Evolutionary conservation across 768 basidiomycete species (phyloP), one percentile per base, ranked within the genome.

Genomic region (Leccinum subtestaceum): DNA sequence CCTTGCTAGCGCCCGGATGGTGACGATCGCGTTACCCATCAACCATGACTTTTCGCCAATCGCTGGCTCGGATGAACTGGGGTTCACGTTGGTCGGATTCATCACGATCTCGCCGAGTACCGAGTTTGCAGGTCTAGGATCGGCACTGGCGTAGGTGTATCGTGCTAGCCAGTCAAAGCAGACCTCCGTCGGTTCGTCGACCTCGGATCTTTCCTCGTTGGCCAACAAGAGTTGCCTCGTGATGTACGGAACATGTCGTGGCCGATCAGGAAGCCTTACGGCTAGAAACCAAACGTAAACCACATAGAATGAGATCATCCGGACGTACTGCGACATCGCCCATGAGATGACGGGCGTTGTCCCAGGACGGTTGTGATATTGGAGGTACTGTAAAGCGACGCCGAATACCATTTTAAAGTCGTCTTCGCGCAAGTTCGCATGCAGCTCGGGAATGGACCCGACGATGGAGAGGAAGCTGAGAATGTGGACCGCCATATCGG

Each of bases 121-220:
- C 1, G 92, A 93, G 32, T 80, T 81, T 1, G 93, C 84, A 2
- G 96, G 93, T 15, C 91, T 84, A 1, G 96, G 95, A 69, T 97
- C 95, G 15, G 94, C 93, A 66, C 89, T 94, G 13, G 88, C 93
- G 66, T 95, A 98, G 0, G 96, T 89, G 70, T 97, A 97, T 17
- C 97, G 82, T 10, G 93, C 89, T 17, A 99, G 80, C 94, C 95
- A 98, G 71, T 99, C 97, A 68, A 98, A 95, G 74, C 93, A 96
- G 36, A 98, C 96, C 69, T 98, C 93, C 0, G 95, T 92, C 27
- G 89, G 87, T 60, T 91, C 93, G 71, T 98, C 97, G 5, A 95
- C 77, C 43, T 83, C 80, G 2, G 77, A 75, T 55, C 82, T 84
- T 13, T 83, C 87, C 60, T 91, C 89, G 74, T 94, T 94, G 13